Conservation (phyloP, 768 basidiomycete genomes). For the Trametes coccinea region DNA sequence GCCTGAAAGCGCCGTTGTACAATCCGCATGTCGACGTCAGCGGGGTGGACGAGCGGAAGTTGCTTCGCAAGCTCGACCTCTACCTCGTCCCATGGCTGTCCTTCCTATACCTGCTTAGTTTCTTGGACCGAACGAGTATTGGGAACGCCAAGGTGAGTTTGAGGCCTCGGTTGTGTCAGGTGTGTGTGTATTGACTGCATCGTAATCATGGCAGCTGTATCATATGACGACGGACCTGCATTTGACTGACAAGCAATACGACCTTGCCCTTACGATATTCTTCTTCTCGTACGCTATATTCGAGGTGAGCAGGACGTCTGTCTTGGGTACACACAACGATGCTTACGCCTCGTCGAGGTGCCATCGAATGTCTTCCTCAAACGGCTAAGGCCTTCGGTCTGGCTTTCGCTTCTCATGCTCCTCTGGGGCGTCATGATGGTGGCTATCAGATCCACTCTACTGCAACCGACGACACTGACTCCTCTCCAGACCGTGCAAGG, state of each 20-base stretch:
- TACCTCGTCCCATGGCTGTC: constrained; percentile 72
- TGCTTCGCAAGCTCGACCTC: constrained; percentile 69
- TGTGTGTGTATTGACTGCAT: neutral
- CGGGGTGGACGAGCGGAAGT: constrained; percentile 63
- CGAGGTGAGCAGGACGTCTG: constrained; percentile 44
- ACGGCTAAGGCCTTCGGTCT: constrained; percentile 72
- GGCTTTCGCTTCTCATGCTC: constrained; percentile 74
- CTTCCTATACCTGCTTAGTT: constrained; percentile 74
- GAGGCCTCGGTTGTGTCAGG: constrained; percentile 17
- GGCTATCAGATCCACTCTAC: constrained; percentile 7
- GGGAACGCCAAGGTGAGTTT: constrained; percentile 46
- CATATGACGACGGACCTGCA: constrained; percentile 57
- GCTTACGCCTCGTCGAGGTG: constrained; percentile 40
- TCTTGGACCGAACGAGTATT: constrained; percentile 60
- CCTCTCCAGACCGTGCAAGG: constrained; percentile 66
- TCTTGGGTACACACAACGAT: constrained; percentile 3
- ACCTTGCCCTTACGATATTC: constrained; percentile 59
- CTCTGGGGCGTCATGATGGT: constrained; percentile 80
- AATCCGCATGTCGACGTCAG: constrained; percentile 57
- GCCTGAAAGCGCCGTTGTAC: constrained; percentile 28
- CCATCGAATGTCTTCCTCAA: constrained; percentile 76
- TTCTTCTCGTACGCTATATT: constrained; percentile 65
- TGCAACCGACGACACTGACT: neutral
- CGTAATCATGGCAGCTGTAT: constrained; percentile 51
- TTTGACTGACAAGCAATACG: constrained; percentile 66